Evolutionary conservation across 148 eudicot genomes (phyloP).

Genomic region (Polygonum maritimum): DNA sequence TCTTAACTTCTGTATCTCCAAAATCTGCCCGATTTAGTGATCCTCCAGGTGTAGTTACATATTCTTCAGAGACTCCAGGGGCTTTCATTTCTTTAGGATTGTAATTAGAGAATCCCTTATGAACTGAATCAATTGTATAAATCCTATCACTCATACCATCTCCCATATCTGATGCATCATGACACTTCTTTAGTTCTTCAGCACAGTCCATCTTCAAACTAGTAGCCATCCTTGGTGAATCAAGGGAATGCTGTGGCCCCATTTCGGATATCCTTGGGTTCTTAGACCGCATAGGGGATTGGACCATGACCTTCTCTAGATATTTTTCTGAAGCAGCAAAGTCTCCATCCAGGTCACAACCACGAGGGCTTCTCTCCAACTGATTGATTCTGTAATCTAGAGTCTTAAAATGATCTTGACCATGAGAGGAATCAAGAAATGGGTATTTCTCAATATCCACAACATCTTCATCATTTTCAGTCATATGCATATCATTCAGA

Average conservation of each 20-base stretch:
- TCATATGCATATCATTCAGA: slow-evolving; percentile 34
- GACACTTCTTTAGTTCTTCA: slow-evolving; percentile 46
- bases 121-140: slow-evolving; percentile 80
- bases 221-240: slow-evolving; percentile 49
- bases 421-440: slow-evolving; percentile 57
- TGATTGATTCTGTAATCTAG: slow-evolving; percentile 74
- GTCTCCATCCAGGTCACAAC: slow-evolving; percentile 41
- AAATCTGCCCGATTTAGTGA: slow-evolving; percentile 33
- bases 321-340: slow-evolving; percentile 28
- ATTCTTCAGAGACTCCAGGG: slow-evolving; percentile 43
- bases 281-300: slow-evolving; percentile 47
- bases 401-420: slow-evolving; percentile 51
- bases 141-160: slow-evolving; percentile 80
- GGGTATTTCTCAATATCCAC: slow-evolving; percentile 64
- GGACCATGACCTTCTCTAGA: slow-evolving; percentile 61
- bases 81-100: slow-evolving; percentile 37
- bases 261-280: slow-evolving; percentile 33
- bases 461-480: slow-evolving; percentile 43
- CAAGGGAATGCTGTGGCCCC: slow-evolving; percentile 29
- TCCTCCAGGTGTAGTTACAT: slow-evolving; percentile 42
- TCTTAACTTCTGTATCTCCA: slow-evolving; percentile 64
- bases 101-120: slow-evolving; percentile 37
- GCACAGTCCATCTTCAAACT: slow-evolving; percentile 42
- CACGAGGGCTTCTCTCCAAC: slow-evolving; percentile 53
- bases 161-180: slow-evolving; percentile 49